These are phyloP conservation scores for Osmanthus fragrans DNA, from an alignment of 257 asterid genomes.

Conservation along the genomic window DNA sequence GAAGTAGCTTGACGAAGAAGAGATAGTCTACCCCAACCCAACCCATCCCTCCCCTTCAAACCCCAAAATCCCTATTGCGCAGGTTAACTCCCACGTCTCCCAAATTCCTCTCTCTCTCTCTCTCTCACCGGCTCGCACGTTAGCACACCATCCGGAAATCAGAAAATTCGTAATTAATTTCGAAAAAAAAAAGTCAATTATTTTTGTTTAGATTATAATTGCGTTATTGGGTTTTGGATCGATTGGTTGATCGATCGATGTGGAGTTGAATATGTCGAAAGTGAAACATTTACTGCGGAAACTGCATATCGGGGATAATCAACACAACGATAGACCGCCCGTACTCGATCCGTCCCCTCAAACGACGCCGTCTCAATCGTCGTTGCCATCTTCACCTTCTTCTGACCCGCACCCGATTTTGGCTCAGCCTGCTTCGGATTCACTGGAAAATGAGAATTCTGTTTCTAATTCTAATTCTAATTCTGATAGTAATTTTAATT, in stretches of 20 bases:
- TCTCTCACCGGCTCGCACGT: neutral
- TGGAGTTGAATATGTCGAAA: constrained; percentile 3
- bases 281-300: constrained; percentile 2
- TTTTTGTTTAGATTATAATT: neutral
- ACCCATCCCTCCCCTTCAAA: neutral
- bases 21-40: neutral
- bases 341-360: constrained; percentile 39
- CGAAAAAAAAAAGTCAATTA: neutral
- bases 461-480: neutral
- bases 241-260: neutral
- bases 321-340: neutral
- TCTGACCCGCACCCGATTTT: constrained; percentile 38
- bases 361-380: constrained; percentile 31
- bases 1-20: constrained; percentile 1
- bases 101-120: neutral
- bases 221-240: neutral
- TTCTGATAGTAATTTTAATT: constrained; percentile 46
- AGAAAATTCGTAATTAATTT: neutral
- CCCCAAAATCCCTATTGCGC: neutral
- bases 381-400: constrained; percentile 33
- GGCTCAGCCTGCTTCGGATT: constrained; percentile 24
- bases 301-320: constrained; percentile 7
- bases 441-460: constrained; percentile 30
- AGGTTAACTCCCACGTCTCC: neutral
- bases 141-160: neutral